Percentiles rank a stretch among this genome's conserved stretches.
These are phyloP conservation scores for Infundibulicybe gibba DNA, from an alignment of 768 basidiomycete genomes.

Conservation along the genomic window DNA sequence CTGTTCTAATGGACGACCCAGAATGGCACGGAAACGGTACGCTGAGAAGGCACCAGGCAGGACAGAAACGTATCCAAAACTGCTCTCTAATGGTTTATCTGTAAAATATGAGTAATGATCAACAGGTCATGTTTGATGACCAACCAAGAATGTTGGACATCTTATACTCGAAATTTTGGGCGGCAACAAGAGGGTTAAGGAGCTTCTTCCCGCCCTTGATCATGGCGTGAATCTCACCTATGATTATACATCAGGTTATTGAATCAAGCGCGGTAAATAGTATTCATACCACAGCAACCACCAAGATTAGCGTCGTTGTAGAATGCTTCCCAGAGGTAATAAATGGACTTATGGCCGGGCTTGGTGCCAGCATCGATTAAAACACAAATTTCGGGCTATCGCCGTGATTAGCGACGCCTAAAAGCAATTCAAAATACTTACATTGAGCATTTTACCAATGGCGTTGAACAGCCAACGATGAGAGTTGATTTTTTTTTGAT, in stretches of 20 bases:
- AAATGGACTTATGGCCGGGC: conserved; percentile 94
- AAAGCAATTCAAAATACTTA: conserved; percentile 18
- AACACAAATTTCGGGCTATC: conserved; percentile 86
- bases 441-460: conserved; percentile 77
- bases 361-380: conserved; percentile 96
- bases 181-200: conserved; percentile 87
- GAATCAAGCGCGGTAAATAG: background rate
- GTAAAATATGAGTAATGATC: background rate
- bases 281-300: conserved; percentile 71
- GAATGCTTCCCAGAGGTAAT: conserved; percentile 92
- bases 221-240: conserved; percentile 91
- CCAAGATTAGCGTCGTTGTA: conserved; percentile 77
- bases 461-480: conserved; percentile 97
- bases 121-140: conserved; percentile 4
- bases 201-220: conserved; percentile 90
- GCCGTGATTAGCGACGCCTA: background rate
- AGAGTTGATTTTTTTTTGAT: conserved; percentile 94
- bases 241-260: background rate
- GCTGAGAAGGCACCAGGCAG: conserved; percentile 96
- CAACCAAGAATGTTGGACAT: conserved; percentile 94
- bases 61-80: conserved; percentile 94
- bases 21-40: conserved; percentile 90
- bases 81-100: conserved; percentile 94
- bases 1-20: conserved; percentile 82
- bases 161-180: conserved; percentile 98